phyloP scores from a whole-genome alignment of 139 green algal genomes.

The Nannochloris sp. region DNA sequence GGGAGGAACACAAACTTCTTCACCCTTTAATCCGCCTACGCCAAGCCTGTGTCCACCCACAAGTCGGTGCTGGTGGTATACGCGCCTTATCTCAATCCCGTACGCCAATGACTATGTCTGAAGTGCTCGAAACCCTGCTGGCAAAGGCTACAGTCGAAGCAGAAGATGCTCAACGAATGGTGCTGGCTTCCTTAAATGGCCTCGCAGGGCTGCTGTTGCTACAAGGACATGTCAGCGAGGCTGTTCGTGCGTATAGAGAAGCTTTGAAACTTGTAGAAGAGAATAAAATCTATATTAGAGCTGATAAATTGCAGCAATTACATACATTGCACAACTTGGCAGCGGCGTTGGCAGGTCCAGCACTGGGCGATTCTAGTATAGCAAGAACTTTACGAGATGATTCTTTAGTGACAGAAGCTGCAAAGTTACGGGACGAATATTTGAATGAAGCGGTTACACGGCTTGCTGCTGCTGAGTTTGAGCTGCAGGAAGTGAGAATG shows the following conservation, averaged over 20 bases:
- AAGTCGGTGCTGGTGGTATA: slow-evolving; percentile 70
- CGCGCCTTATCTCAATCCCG: slow-evolving; percentile 20
- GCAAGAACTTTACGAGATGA: slow-evolving; percentile 56
- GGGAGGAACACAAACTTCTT: slow-evolving; percentile 53
- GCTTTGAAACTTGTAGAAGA: slow-evolving; percentile 37
- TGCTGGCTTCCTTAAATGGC: slow-evolving; percentile 72
- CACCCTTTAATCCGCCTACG: slow-evolving; percentile 67
- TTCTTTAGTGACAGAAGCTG: slow-evolving; percentile 33
- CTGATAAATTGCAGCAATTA: slow-evolving; percentile 77
- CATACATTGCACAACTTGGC: slow-evolving; percentile 82
- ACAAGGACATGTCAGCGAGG: slow-evolving; percentile 25
- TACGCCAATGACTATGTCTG: slow-evolving; percentile 73
- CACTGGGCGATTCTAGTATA: slow-evolving; percentile 18
- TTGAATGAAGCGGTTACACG: slow-evolving; percentile 30
- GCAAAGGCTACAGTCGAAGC: slow-evolving; percentile 68
- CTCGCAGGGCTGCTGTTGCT: slow-evolving; percentile 68
- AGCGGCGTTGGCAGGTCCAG: slow-evolving; percentile 26
- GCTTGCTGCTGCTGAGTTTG: slow-evolving; percentile 25
- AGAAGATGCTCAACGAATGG: slow-evolving; percentile 75
- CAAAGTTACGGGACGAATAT: slow-evolving; percentile 37
- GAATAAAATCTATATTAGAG: slow-evolving; percentile 34
- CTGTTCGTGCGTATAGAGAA: slow-evolving; percentile 60
- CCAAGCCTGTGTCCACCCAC: slow-evolving; percentile 87
- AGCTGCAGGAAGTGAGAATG: slow-evolving; percentile 22
- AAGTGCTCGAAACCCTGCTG: slow-evolving; percentile 66